Percentiles rank a stretch among this genome's conserved stretches.
These are phyloP conservation scores for Ceratobasidium sp. DNA, from an alignment of 1,284 basidiomycete species.

Conservation along the genomic window DNA sequence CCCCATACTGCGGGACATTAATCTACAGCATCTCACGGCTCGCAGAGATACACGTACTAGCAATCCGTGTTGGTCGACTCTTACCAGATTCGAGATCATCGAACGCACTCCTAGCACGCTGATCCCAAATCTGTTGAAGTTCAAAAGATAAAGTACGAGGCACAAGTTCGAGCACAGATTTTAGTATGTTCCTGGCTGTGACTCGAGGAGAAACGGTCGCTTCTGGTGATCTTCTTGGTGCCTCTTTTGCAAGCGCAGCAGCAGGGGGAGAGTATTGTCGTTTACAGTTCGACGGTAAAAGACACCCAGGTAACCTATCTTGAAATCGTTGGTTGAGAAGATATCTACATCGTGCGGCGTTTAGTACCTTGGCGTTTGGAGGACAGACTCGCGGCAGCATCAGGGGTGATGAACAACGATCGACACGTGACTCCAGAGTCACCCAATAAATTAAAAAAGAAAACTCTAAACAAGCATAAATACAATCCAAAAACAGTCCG, in stretches of 20 bases:
- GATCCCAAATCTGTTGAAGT: slow-evolving; percentile 11
- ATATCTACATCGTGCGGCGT: background rate
- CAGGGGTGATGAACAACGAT: background rate
- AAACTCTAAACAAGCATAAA: slow-evolving; percentile 11
- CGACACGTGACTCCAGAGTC: slow-evolving; percentile 35
- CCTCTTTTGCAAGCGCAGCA: slow-evolving; percentile 1
- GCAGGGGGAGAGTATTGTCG: slow-evolving; percentile 2
- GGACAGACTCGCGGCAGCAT: slow-evolving; percentile 20
- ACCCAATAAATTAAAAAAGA: background rate
- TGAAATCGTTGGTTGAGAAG: background rate
- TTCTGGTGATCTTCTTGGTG: background rate
- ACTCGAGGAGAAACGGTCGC: slow-evolving; percentile 34
- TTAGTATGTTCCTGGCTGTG: slow-evolving; percentile 26
- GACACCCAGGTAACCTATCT: background rate
- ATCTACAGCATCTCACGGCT: background rate
- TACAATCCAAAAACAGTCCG: slow-evolving; percentile 8
- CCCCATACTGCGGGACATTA: slow-evolving; percentile 19
- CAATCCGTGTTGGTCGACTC: slow-evolving; percentile 23
- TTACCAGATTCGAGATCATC: slow-evolving; percentile 36
- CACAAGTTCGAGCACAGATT: slow-evolving; percentile 20
- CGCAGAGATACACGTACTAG: background rate
- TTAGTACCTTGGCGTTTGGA: background rate
- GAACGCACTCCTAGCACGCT: slow-evolving; percentile 15
- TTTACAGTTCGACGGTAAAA: background rate
- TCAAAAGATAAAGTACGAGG: slow-evolving; percentile 16